A percentile compares a stretch with the other conserved stretches of the same genome.
phyloP scores from a whole-genome alignment of 164 flowering plant species.

The Saururus chinensis region DNA sequence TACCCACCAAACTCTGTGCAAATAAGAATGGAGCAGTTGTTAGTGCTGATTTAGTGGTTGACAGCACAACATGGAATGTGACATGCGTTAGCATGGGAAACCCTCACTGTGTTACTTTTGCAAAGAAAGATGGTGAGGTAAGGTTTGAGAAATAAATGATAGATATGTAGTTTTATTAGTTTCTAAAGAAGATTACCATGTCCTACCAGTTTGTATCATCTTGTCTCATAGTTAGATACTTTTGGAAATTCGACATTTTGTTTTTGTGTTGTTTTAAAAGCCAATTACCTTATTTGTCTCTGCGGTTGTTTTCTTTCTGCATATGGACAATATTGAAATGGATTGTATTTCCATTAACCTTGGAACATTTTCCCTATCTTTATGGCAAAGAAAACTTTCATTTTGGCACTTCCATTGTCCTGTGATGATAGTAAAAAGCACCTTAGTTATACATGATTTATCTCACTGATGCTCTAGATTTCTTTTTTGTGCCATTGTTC shows the following conservation, averaged over 20 bases:
- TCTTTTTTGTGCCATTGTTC: background rate
- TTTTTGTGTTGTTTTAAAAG: too few relatives aligned
- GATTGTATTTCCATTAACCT: too few relatives aligned
- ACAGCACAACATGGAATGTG: slow-evolving; percentile 68
- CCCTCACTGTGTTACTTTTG: slow-evolving; percentile 91
- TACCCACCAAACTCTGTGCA: slow-evolving; percentile 68
- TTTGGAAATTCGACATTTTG: too few relatives aligned
- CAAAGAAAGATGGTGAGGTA: slow-evolving; percentile 51
- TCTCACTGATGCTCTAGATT: too few relatives aligned
- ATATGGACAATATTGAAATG: too few relatives aligned
- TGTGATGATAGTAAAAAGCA: too few relatives aligned
- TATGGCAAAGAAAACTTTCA: too few relatives aligned
- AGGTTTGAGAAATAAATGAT: slow-evolving; percentile 1
- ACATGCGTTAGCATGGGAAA: slow-evolving; percentile 99
- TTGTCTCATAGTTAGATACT: background rate
- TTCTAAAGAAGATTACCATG: background rate
- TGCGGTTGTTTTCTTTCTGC: too few relatives aligned
- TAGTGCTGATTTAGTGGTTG: slow-evolving; percentile 52
- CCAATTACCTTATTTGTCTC: too few relatives aligned
- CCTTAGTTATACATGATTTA: too few relatives aligned
- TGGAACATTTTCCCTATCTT: too few relatives aligned
- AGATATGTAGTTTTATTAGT: background rate
- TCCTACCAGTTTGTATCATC: background rate
- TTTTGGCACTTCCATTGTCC: too few relatives aligned
- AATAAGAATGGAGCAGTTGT: slow-evolving; percentile 56